These are phyloP conservation scores for Rusavskia elegans DNA, from an alignment of 495 filamentous ascomycete species.

Conservation along the genomic window DNA sequence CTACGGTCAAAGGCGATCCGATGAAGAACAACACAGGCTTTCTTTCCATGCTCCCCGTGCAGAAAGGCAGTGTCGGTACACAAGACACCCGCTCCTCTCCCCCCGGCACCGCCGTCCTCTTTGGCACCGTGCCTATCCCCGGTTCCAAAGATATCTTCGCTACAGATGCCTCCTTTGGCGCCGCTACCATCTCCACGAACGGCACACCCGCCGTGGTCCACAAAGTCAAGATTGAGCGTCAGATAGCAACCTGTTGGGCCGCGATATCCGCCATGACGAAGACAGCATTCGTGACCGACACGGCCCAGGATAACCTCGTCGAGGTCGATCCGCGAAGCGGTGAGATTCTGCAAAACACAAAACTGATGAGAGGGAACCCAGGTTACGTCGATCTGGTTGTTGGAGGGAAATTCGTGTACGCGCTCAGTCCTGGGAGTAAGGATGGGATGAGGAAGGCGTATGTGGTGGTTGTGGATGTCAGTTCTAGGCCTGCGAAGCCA, in stretches of 20 bases:
- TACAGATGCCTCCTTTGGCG: conserved; percentile 41
- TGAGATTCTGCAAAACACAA: conserved; percentile 21
- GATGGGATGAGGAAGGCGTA: conserved; percentile 28
- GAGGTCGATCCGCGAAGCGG: conserved; percentile 23
- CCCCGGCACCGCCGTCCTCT: conserved; percentile 35
- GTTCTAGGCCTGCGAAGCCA: conserved; percentile 15
- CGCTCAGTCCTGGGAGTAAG: conserved; percentile 27
- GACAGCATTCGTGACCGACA: conserved; percentile 40
- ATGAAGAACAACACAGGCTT: conserved; percentile 36
- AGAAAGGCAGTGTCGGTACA: not conserved
- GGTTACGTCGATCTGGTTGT: conserved; percentile 40
- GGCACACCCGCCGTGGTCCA: not conserved
- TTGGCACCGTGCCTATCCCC: conserved; percentile 31
- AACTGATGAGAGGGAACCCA: conserved; percentile 27
- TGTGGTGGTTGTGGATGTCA: conserved; percentile 34
- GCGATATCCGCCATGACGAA: conserved; percentile 15
- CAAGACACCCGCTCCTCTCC: conserved; percentile 21
- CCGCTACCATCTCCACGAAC: conserved; percentile 21
- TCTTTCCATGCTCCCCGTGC: conserved; percentile 30
- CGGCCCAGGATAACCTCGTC: conserved; percentile 29
- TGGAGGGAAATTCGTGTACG: conserved; percentile 36
- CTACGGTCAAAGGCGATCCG: conserved; percentile 41
- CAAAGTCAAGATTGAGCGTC: conserved; percentile 23
- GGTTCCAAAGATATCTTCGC: conserved; percentile 26
- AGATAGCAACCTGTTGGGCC: conserved; percentile 42